Base-by-base conservation (phyloP, 345 rosid species). In the Pugionium dolabratum region DNA sequence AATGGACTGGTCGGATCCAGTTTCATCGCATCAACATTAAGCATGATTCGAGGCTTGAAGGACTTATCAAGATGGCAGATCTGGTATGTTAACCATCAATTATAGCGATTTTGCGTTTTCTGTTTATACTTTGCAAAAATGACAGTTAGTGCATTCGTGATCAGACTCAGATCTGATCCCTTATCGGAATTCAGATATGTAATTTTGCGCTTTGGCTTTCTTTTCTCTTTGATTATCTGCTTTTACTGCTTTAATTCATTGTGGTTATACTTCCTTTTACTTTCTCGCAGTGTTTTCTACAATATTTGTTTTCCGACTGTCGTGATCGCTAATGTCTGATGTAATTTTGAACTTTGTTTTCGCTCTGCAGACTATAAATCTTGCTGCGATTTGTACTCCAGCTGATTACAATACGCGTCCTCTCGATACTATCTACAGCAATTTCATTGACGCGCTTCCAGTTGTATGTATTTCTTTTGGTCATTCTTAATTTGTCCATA, bases 381-480 rank as follows among this genome's bases (percentile, higher is more conserved):
- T 94, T 8, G 99, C 99, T 4, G 99, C 99, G 72, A 94, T 94
- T 80, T 94, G 99, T 73, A 94, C 97, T 50, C 99, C 99, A n/a
- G 99, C 98, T 9, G 98, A 93, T 18, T 18, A 18, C 18, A 18
- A 18, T 18, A 18, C 18, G 18, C 18, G 18, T 18, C 18, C 18
- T 18, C 18, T 18, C 18, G 18, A 18, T 18, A 18, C 18, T 18
- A 18, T 18, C 18, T 18, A 18, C 18, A 18, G 18, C 18, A 18
- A 18, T 18, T 18, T 18, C 18, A 18, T 18, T 18, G 18, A 18
- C 18, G 18, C 18, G 18, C 18, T 18, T 18, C 18, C 18, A 18
- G 18, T 18, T 18, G 18, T 18, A 18, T 18, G 18, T 18, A 11
- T 74, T 36, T 18, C 32, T n/a, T 18, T 18, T 18, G 18, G 0